Evolutionary conservation across 179 eudicot genomes (phyloP).

Genomic region (Beta macrorhiza): DNA sequence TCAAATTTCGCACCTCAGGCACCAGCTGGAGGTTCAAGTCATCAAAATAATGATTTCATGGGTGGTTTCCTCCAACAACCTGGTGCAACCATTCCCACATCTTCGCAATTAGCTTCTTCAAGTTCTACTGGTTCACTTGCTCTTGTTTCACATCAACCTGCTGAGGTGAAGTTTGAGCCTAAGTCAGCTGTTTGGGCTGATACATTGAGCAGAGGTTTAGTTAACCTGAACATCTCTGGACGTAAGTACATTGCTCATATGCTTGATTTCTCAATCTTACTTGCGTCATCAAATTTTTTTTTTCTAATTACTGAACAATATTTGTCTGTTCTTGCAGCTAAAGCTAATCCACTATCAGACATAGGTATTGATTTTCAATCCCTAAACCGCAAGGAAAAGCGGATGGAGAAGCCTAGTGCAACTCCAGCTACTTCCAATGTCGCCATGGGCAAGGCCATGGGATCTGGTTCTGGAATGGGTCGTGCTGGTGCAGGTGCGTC

Average conservation of each 20-base stretch:
- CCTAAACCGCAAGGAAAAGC: slow-evolving; percentile 90
- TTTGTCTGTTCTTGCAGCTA: slow-evolving; percentile 58
- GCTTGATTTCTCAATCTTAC: slow-evolving; percentile 1
- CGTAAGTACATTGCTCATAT: slow-evolving; percentile 44
- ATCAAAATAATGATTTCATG: slow-evolving; percentile 31
- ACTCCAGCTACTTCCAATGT: slow-evolving; percentile 56
- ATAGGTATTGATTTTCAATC: slow-evolving; percentile 95
- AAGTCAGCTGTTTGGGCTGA: slow-evolving; percentile 98
- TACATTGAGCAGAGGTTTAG: slow-evolving; percentile 88
- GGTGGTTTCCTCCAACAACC: slow-evolving; percentile 33
- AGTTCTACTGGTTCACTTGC: slow-evolving; percentile 50
- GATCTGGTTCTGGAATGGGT: slow-evolving; percentile 94
- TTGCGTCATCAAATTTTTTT: not conserved
- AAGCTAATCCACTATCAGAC: slow-evolving; percentile 78
- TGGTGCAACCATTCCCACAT: slow-evolving; percentile 25
- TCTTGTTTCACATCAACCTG: slow-evolving; percentile 54
- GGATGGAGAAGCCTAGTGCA: slow-evolving; percentile 83
- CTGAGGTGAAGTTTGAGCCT: slow-evolving; percentile 75
- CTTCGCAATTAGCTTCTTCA: slow-evolving; percentile 40
- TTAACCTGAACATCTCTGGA: slow-evolving; percentile 92
- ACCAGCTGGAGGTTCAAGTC: slow-evolving; percentile 23
- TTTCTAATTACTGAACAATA: slow-evolving; percentile 12
- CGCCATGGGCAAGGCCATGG: slow-evolving; percentile 98
- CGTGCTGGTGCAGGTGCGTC: slow-evolving; percentile 71
- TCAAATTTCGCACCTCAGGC: slow-evolving; percentile 36